Evolutionary conservation across 1,139 yeast species (phyloP).

Genomic region (Candida tetrigidarum): DNA sequence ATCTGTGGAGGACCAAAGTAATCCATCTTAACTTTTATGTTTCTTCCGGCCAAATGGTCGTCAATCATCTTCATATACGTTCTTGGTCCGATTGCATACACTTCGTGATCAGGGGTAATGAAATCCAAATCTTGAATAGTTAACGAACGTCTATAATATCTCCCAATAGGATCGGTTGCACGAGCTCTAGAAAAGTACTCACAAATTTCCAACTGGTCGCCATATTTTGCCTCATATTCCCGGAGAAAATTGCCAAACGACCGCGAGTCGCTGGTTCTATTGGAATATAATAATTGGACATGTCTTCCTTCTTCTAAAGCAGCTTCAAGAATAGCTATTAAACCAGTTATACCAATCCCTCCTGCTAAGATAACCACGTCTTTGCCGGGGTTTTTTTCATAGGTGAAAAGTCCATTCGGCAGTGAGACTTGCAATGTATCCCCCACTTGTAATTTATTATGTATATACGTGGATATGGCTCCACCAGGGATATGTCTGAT

Average conservation of each 20-base stretch:
- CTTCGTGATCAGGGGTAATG: slow-evolving; percentile 20
- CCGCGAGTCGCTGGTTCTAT: slow-evolving; percentile 24
- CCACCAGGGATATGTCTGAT: slow-evolving; percentile 52
- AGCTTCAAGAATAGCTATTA: slow-evolving; percentile 54
- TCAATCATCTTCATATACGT: slow-evolving; percentile 35
- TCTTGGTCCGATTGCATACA: slow-evolving; percentile 42
- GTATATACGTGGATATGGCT: slow-evolving; percentile 54
- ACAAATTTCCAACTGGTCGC: slow-evolving; percentile 22
- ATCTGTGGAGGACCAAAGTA: slow-evolving; percentile 19
- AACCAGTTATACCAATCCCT: slow-evolving; percentile 74
- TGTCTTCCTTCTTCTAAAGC: slow-evolving; percentile 31
- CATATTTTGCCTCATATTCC: slow-evolving; percentile 20
- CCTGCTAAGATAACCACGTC: slow-evolving; percentile 54
- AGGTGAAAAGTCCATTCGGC: slow-evolving; percentile 60
- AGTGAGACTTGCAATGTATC: slow-evolving; percentile 43
- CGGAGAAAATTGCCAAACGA: slow-evolving; percentile 33
- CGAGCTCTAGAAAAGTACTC: slow-evolving; percentile 26
- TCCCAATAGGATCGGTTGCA: slow-evolving; percentile 12
- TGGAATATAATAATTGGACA: slow-evolving; percentile 36
- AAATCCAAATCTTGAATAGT: slow-evolving; percentile 21
- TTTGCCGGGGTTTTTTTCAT: slow-evolving; percentile 27
- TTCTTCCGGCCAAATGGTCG: slow-evolving; percentile 14
- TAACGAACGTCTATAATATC: slow-evolving; percentile 13
- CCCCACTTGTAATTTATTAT: slow-evolving; percentile 51
- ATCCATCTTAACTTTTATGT: slow-evolving; percentile 18